Conservation (phyloP, 257 asterid genomes). For the Salvia miltiorrhiza region DNA sequence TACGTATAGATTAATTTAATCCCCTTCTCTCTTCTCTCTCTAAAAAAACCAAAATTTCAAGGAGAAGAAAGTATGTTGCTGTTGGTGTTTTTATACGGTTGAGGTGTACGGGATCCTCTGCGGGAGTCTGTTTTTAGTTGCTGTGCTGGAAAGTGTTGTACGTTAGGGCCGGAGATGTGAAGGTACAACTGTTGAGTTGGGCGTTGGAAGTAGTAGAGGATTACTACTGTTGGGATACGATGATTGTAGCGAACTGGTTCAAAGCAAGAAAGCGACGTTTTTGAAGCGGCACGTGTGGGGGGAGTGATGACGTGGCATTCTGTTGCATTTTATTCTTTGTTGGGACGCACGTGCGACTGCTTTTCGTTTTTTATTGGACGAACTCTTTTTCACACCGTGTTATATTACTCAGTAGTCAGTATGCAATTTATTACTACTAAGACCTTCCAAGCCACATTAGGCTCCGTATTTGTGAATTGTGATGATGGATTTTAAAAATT, state of each 20-base stretch:
- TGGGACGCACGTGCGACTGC: too few relatives aligned
- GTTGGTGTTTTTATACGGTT: slow-evolving; percentile 7
- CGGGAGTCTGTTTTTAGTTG: slow-evolving; percentile 8
- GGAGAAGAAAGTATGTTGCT: background rate
- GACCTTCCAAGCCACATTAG: too few relatives aligned
- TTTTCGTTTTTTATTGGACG: too few relatives aligned
- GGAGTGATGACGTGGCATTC: slow-evolving; percentile 22
- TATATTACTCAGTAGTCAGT: too few relatives aligned
- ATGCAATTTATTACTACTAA: too few relatives aligned
- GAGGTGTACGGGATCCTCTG: background rate
- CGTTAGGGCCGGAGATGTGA: background rate
- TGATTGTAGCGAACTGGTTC: slow-evolving; percentile 24
- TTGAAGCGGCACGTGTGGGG: slow-evolving; percentile 21
- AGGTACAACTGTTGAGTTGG: background rate
- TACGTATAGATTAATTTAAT: background rate
- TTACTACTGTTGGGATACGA: background rate
- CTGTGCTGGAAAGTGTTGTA: background rate
- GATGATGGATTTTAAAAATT: too few relatives aligned
- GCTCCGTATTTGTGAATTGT: too few relatives aligned
- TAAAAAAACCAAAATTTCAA: background rate
- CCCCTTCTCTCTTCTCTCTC: background rate
- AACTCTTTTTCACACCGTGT: too few relatives aligned
- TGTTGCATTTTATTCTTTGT: background rate
- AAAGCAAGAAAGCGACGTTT: slow-evolving; percentile 21
- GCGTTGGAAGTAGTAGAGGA: background rate